These are phyloP conservation scores for Pichia sp. DNA, from an alignment of 1,139 yeast genomes.

Conservation along the genomic window DNA sequence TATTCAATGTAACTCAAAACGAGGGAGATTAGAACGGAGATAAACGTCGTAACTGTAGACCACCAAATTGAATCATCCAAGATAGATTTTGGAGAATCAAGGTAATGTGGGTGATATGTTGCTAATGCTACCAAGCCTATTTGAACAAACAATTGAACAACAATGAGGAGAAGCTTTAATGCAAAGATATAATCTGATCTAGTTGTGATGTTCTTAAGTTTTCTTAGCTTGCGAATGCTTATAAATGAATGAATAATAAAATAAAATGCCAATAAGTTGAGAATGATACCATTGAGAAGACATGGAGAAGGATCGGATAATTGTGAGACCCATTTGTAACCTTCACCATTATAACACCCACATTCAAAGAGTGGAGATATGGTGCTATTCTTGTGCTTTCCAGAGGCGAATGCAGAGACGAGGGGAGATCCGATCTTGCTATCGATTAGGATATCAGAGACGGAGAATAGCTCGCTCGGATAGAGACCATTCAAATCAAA, in stretches of 20 bases:
- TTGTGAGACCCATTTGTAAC: conserved; percentile 70
- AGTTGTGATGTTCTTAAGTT: conserved; percentile 26
- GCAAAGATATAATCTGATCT: conserved; percentile 39
- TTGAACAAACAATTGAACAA: conserved; percentile 41
- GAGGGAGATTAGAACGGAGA: conserved; percentile 50
- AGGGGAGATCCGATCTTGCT: neutral
- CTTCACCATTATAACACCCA: conserved; percentile 51
- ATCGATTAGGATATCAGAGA: conserved; percentile 2
- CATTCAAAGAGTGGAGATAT: conserved; percentile 17
- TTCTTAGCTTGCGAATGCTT: conserved; percentile 38
- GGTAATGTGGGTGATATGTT: conserved; percentile 29
- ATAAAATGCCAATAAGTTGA: conserved; percentile 49
- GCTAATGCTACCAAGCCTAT: conserved; percentile 28
- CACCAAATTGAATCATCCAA: conserved; percentile 42
- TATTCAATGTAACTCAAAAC: conserved; percentile 71
- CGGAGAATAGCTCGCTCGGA: conserved; percentile 5
- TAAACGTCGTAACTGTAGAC: conserved; percentile 40
- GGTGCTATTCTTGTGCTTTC: neutral
- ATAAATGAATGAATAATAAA: conserved; percentile 54
- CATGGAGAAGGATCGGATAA: conserved; percentile 80
- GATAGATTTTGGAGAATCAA: conserved; percentile 30
- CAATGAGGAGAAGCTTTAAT: conserved; percentile 42
- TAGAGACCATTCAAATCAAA: conserved; percentile 6
- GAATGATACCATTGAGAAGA: conserved; percentile 69
- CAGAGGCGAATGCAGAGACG: neutral